Evolutionary conservation across 2,329 filamentous ascomycete genomes (phyloP).

Genomic region (Fusarium scirpi): DNA sequence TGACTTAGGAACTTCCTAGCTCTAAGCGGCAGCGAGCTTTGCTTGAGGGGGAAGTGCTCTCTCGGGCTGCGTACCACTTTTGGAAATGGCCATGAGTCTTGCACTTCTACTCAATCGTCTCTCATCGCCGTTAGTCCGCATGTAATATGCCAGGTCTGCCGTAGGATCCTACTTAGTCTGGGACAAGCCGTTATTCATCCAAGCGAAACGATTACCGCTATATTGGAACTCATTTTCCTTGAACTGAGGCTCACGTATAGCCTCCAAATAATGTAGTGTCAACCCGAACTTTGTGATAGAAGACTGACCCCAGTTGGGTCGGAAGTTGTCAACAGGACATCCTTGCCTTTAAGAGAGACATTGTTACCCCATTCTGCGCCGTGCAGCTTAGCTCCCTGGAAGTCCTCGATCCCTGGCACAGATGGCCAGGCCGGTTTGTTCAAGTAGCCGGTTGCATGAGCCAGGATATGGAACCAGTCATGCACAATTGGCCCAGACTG

Average conservation of each 20-base stretch:
- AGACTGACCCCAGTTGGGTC: constrained; percentile 26
- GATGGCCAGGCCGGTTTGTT: constrained; percentile 25
- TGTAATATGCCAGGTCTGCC: too few species aligned
- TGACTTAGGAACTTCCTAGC: too few species aligned
- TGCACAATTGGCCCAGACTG: background rate
- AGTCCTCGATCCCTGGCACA: constrained; percentile 1
- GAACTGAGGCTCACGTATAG: constrained; percentile 18
- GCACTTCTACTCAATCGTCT: too few species aligned
- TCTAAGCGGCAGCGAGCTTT: too few species aligned
- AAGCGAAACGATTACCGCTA: constrained; percentile 13
- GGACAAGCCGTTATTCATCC: background rate
- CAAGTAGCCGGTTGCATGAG: constrained; percentile 23
- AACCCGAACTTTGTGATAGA: constrained; percentile 32
- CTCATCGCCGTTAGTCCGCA: too few species aligned
- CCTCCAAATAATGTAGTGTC: constrained; percentile 27
- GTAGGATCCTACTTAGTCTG: too few species aligned
- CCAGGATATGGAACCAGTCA: background rate
- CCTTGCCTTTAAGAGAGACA: constrained; percentile 8
- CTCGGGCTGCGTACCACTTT: too few species aligned
- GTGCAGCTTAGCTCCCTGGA: constrained; percentile 9
- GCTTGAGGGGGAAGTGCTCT: too few species aligned
- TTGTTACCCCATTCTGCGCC: constrained; percentile 11
- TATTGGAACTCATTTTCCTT: constrained; percentile 26
- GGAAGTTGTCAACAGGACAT: constrained; percentile 21
- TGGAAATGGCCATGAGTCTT: too few species aligned